Evolutionary conservation across 2,329 filamentous ascomycete genomes (phyloP).

Genomic region (Epichloe coenophiala): DNA sequence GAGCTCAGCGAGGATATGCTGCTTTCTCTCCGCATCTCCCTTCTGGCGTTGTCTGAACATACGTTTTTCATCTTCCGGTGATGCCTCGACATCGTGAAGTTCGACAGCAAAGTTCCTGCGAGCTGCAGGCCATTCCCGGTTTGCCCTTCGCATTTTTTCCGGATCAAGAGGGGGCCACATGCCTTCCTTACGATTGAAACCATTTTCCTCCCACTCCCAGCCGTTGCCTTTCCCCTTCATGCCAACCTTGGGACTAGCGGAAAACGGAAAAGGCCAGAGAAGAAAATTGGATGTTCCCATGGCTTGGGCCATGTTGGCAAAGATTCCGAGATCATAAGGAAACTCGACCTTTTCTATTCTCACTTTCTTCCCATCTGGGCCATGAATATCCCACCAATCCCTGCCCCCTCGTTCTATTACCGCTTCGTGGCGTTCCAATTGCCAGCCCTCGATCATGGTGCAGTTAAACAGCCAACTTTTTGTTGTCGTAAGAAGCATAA

Average conservation of each 20-base stretch:
- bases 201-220: constrained; percentile 61
- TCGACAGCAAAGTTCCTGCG: constrained; percentile 21
- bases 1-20: constrained; percentile 32
- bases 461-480: constrained; percentile 53
- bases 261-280: constrained; percentile 57
- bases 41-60: constrained; percentile 38
- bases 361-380: constrained; percentile 25
- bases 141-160: constrained; percentile 35
- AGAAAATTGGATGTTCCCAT: constrained; percentile 59
- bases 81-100: constrained; percentile 21
- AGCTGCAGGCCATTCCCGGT: constrained; percentile 24
- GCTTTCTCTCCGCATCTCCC: constrained; percentile 29
- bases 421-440: constrained; percentile 49
- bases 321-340: constrained; percentile 69
- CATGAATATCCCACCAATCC: constrained; percentile 30
- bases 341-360: constrained; percentile 56
- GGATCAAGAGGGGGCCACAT: constrained; percentile 53
- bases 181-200: constrained; percentile 51
- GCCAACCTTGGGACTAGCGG: constrained; percentile 32
- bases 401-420: constrained; percentile 33
- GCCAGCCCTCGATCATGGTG: constrained; percentile 75
- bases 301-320: constrained; percentile 57
- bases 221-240: constrained; percentile 27
- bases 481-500: constrained; percentile 51
- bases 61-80: constrained; percentile 30